Evolutionary conservation across 305 asterid species (phyloP).

Genomic region (Ajuga reptans): DNA sequence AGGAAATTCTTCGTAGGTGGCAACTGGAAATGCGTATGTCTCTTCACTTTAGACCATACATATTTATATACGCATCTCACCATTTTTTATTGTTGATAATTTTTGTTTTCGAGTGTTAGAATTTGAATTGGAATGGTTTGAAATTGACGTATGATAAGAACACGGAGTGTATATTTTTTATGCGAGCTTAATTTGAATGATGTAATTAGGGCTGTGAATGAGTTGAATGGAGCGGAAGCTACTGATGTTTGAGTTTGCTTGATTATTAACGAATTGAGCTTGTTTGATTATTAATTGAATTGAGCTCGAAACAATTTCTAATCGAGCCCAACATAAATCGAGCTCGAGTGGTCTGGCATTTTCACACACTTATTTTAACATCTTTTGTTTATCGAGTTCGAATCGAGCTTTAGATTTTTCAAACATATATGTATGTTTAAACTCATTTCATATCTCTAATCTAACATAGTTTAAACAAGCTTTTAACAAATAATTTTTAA

Average conservation of each 20-base stretch:
- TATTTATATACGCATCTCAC: neutral
- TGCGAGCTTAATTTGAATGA: neutral
- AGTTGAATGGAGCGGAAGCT: no score
- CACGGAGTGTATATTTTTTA: neutral
- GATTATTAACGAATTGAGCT: no score
- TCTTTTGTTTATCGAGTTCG: no score
- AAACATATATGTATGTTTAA: no score
- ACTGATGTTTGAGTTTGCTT: no score
- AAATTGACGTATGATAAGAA: neutral
- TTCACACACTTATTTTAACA: no score
- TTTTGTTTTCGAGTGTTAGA: neutral
- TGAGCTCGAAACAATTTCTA: no score
- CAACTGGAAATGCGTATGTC: conserved; percentile 11
- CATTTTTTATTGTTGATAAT: neutral
- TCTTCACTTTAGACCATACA: neutral
- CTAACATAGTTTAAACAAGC: neutral
- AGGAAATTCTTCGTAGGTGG: conserved; percentile 13
- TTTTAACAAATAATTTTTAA: neutral
- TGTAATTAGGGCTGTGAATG: neutral
- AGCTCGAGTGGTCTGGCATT: no score
- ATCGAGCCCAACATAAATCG: no score
- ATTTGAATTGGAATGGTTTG: neutral
- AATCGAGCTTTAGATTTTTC: no score
- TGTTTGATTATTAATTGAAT: no score
- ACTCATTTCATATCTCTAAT: no score